Conservation (phyloP, 805 yeast genomes). For the Yarrowia sp. region DNA sequence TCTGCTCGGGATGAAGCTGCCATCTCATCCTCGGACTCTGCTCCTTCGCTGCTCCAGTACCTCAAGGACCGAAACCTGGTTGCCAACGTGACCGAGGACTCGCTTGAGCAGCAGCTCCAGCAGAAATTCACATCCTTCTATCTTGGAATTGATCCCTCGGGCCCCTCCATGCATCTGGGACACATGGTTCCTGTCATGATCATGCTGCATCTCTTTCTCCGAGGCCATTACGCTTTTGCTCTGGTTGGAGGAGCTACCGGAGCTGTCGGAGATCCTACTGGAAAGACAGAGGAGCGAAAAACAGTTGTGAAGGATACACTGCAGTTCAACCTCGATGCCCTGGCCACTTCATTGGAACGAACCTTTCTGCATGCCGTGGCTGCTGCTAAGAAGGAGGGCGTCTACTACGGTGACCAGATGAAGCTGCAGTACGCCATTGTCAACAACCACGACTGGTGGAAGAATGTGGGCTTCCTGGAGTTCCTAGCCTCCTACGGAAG, state of each 20-base stretch:
- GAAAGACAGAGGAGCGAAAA: conserved; percentile 71
- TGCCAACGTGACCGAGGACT: conserved; percentile 16
- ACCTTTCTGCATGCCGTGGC: conserved; percentile 28
- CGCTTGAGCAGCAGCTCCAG: not conserved
- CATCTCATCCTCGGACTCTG: not conserved
- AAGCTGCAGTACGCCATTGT: conserved; percentile 39
- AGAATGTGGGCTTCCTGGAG: conserved; percentile 65
- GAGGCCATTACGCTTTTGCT: conserved; percentile 83
- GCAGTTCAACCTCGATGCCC: conserved; percentile 50
- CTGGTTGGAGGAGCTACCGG: conserved; percentile 83
- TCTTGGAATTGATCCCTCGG: conserved; percentile 97
- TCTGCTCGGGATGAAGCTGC: not conserved
- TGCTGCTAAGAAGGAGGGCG: conserved; percentile 41
- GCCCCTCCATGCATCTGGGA: conserved; percentile 83
- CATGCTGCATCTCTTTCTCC: conserved; percentile 71
- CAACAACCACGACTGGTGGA: conserved; percentile 88
- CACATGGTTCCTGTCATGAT: conserved; percentile 85
- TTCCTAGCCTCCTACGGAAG: conserved; percentile 75
- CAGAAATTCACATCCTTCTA: conserved; percentile 46
- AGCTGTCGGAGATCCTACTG: conserved; percentile 94
- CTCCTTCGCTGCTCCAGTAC: not conserved
- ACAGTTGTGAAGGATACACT: conserved; percentile 53
- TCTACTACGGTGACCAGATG: conserved; percentile 49
- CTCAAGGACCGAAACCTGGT: conserved; percentile 3
- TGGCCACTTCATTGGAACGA: conserved; percentile 54